These are phyloP conservation scores for Stephanodiscus triporus DNA, from an alignment of 108 stramenopile species.

Conservation along the genomic window DNA sequence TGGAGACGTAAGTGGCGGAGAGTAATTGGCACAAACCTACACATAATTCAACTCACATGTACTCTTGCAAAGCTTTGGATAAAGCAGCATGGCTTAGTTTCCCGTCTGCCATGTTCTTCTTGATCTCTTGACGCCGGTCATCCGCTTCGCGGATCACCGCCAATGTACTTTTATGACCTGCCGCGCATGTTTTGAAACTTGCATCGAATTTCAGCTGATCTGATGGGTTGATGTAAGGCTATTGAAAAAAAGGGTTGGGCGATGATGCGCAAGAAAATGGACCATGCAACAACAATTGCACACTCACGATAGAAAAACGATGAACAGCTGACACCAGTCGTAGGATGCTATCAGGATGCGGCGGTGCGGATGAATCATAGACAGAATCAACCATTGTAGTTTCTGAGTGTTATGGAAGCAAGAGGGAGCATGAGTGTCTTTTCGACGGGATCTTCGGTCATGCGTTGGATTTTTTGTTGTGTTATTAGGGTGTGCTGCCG, in stretches of 20 bases:
- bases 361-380: conserved; percentile 37
- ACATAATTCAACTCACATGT: conserved; percentile 32
- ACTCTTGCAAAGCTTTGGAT: conserved; percentile 32
- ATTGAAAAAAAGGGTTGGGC: neutral
- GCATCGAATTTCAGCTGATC: conserved; percentile 64
- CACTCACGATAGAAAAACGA: conserved; percentile 62
- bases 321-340: conserved; percentile 83
- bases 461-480: too few species aligned
- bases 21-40: neutral
- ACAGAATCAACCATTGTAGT: neutral
- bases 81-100: conserved; percentile 31
- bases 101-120: conserved; percentile 36
- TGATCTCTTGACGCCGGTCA: conserved; percentile 31
- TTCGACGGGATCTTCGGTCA: too few species aligned
- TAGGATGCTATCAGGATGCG: conserved; percentile 80
- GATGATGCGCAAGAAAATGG: neutral
- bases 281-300: neutral
- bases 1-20: neutral
- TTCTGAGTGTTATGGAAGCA: too few species aligned
- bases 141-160: conserved; percentile 40
- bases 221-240: conserved; percentile 44
- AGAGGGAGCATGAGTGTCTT: too few species aligned
- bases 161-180: conserved; percentile 32
- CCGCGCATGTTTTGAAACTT: conserved; percentile 63
- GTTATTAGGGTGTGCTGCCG: too few species aligned